A percentile compares a stretch with the other conserved stretches of the same genome.
Evolutionary conservation across 805 yeast species (phyloP).

Genomic region (Saccharomyces mikatae): DNA sequence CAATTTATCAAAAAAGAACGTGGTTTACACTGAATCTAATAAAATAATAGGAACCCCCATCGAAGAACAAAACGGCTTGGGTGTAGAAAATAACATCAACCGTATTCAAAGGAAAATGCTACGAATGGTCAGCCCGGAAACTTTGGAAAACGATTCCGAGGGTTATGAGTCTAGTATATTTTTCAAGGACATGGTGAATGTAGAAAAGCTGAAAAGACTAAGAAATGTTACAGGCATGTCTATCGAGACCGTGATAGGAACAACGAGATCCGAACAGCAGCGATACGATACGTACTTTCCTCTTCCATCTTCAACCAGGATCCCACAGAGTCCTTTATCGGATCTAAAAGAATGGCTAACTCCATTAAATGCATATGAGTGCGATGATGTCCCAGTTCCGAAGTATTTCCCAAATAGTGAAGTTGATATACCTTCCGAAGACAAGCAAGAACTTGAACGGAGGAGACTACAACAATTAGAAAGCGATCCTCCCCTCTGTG

Average conservation of each 20-base stretch:
- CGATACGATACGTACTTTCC: not conserved
- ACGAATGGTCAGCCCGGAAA: constrained; percentile 6
- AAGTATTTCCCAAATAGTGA: constrained; percentile 17
- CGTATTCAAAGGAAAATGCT: constrained; percentile 13
- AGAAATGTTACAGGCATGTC: constrained; percentile 76
- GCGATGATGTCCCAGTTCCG: constrained; percentile 13
- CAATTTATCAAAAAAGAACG: constrained; percentile 61
- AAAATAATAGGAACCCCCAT: constrained; percentile 21
- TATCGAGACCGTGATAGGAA: constrained; percentile 74
- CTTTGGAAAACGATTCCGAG: constrained; percentile 4
- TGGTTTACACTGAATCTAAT: constrained; percentile 30
- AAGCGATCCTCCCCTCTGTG: constrained; percentile 34
- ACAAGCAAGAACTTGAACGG: constrained; percentile 37
- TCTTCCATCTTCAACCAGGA: not conserved
- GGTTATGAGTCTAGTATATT: constrained; percentile 24
- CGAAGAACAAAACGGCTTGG: constrained; percentile 10
- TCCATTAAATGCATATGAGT: constrained; percentile 7
- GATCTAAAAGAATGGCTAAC: constrained; percentile 13
- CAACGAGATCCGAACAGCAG: constrained; percentile 41
- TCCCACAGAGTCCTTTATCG: not conserved
- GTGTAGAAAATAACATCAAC: constrained; percentile 8
- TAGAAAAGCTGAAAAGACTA: constrained; percentile 67
- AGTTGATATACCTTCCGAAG: constrained; percentile 14
- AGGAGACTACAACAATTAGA: constrained; percentile 32
- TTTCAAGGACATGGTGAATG: constrained; percentile 51